Base-by-base conservation (phyloP, 768 basidiomycete species). In the Steccherinum ochraceum region DNA sequence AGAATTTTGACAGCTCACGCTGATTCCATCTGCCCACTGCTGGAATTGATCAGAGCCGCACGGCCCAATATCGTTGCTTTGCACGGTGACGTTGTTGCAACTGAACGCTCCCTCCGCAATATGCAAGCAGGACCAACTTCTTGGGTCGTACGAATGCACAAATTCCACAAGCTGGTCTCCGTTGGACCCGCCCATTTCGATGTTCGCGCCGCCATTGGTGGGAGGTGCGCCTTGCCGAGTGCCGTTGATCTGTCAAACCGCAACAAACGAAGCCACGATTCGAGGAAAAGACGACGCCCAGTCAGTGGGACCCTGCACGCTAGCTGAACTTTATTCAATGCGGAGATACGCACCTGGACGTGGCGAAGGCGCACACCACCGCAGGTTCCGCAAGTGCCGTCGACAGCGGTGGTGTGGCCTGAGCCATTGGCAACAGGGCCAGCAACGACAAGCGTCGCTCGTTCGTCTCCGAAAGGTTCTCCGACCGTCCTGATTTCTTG, bases 21-120 rank as follows among this genome's bases (percentile, higher is more conserved):
- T 88, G 58, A 91, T 84, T 4, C 89, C 89, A 60, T 90, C 89
- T 1, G 89, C 86, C 89, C 89, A 91, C 63, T 88, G 68, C 54
- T 81, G 78, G 59, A 77, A 86, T 3, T 57, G 53, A 51, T 85
- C 81, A 3, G 72, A 71, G 1, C 89, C 88, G 53, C 84, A 83
- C 2, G 89, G 88, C 3, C 86, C 91, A 40, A 93, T 82, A 55
- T 91, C 86, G 58, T 93, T 93, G 67, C 89, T 84, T 61, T 86
- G 84, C 25, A 93, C 72, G 3, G 77, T 78, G 12, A 68, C 71
- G 51, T 82, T 81, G 52, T 70, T 76, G 68, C 90, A 93, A 7
- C 65, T 71, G 30, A 85, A 71, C 26, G 74, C 64, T 3, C 90
- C 91, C 63, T 92, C 83, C 0, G 74, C 70, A 25, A 93, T 62